Base-by-base conservation (phyloP, 192 early-diverging fungal genomes). In the Funneliformis mosseae region DNA sequence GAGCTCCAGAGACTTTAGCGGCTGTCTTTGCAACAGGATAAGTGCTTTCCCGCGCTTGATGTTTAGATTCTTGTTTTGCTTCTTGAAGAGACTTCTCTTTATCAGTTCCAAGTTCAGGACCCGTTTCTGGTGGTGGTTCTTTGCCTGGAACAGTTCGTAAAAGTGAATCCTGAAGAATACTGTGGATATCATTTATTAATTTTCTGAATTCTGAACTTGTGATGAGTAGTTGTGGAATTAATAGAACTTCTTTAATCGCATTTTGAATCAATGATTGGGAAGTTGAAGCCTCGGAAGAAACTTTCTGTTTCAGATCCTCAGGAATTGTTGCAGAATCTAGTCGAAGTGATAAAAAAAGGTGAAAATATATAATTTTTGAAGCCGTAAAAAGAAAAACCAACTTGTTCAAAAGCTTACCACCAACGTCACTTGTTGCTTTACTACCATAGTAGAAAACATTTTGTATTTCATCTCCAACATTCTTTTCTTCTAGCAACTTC, bases 401-500 rank as follows among this genome's bases (percentile, higher is more conserved):
- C 23, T 42, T 8, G 42, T 41, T 18, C 11, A 9, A 25, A 42
- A 7, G 25, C 18, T 59, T 60, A 80, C 79, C 39, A 4, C 12
- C 39, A 21, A 71, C 25, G 46, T 81, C 83, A 62, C 78, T 81
- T 62, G 62, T 67, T 41, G 80, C 79, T 27, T 81, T 63, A 27
- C 21, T 9, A 10, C 81, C 72, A 28, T 87, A 76, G 59, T 83
- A 80, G 5, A 88, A 23, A 50, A 71, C 72, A 55, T 84, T 84
- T 61, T 90, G 89, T 28, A 89, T 80, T 75, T 90, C 80, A 64
- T 89, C 85, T 60, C 84, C 76, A 9, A 82, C 83, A 77, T 85
- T 86, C 42, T 85, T 85, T 63, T 90, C 87, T 63, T 77, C 46
- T 3, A 89, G 64, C 9, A 89, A 55, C 45, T 67, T 77, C 64